Base-by-base conservation (phyloP, 495 filamentous ascomycete genomes). In the Penicillium manginii region DNA sequence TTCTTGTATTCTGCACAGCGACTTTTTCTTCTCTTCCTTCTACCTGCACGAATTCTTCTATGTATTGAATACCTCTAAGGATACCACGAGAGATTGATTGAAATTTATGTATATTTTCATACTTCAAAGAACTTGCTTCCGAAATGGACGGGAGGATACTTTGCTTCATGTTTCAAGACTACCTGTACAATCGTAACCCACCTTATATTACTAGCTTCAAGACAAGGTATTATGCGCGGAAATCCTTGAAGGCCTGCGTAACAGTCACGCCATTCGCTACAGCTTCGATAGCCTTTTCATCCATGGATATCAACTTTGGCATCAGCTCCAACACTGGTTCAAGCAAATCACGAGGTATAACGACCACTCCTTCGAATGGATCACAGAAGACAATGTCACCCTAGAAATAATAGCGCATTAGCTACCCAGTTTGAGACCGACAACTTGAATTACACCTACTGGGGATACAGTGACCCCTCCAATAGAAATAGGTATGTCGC, bases 301-400 rank as follows among this genome's bases (percentile, higher is more conserved):
- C 87, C 63, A 84, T 85, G n/a, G 63, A 76, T 18, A 81, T 75
- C 42, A 88, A 64, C 54, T 64, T 73, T 10, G 84, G 85, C 61
- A 89, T 73, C 50, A 83, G 35, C 32, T 79, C 77, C 2, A 86
- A 54, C 12, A 86, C 80, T 32, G 75, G 73, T 14, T 72, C 72
- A 1, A 87, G 67, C 21, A 79, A 67, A 11, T 72, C 73, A 26
- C 71, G 67, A 2, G 88, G 87, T 52, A 90, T 84, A n/a, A 76
- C 78, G 4, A 89, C 85, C 1, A 87, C 83, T 5, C 85, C 87
- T 45, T 86, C 83, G 22, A 72, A 62, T 0, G 80, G 78, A 66
- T 91, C 87, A 47, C 81, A 79, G 61, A 88, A 83, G 21, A 88
- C 74, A 18, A 88, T 74, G 70, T 90, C 88, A 1, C 86, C 86